Conservation (phyloP, 2,329 filamentous ascomycete genomes). For the Daldinia eschscholtzii region DNA sequence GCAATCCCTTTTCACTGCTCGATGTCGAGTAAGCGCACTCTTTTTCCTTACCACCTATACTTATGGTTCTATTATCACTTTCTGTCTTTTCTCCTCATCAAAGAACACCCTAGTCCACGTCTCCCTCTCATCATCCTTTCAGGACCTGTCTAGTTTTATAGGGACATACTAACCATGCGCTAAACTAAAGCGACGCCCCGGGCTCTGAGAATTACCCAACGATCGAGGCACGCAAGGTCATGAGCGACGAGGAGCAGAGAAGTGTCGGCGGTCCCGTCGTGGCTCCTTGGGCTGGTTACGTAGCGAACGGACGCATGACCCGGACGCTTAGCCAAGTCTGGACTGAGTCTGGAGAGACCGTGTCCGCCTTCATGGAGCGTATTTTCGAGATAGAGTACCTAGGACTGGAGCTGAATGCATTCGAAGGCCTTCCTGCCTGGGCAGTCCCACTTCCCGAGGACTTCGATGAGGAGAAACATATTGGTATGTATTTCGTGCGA, state of each 20-base stretch:
- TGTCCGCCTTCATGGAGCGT: neutral
- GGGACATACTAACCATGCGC: neutral
- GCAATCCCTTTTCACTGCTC: constrained; percentile 1
- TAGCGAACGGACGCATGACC: neutral
- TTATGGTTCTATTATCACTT: neutral
- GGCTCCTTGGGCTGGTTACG: neutral
- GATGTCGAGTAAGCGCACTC: neutral
- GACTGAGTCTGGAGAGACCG: neutral
- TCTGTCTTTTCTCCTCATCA: neutral
- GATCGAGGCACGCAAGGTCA: neutral
- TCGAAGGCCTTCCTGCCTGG: constrained; percentile 18
- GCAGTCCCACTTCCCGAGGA: constrained; percentile 13
- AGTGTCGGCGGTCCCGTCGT: neutral
- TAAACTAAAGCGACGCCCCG: neutral
- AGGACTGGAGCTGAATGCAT: neutral
- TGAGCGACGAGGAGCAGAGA: neutral
- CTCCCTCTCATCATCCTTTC: neutral
- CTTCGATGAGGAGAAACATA: constrained; percentile 11
- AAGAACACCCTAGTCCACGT: neutral
- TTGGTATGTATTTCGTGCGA: constrained; percentile 10
- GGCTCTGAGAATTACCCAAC: neutral
- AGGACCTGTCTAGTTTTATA: neutral
- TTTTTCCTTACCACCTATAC: neutral
- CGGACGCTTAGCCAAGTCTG: neutral
- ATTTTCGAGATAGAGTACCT: constrained; percentile 5